These are phyloP conservation scores for Epichloe baconii DNA, from an alignment of 2,329 filamentous ascomycete species.

Conservation along the genomic window DNA sequence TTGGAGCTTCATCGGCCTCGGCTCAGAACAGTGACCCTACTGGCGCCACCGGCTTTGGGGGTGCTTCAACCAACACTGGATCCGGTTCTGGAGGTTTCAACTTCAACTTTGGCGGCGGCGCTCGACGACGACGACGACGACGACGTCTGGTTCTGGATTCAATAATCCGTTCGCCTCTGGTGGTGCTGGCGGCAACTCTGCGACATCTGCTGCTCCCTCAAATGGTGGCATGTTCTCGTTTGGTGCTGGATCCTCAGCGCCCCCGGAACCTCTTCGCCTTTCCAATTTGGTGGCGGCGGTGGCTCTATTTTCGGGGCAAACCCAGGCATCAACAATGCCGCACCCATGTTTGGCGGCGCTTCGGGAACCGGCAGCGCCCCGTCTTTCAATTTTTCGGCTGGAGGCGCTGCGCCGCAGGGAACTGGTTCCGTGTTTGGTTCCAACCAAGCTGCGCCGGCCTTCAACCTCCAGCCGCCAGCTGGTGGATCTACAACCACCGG, in stretches of 20 bases:
- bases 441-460: constrained; percentile 21
- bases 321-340: constrained; percentile 10
- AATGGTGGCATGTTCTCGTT: constrained; percentile 26
- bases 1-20: constrained; percentile 17
- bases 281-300: constrained; percentile 24
- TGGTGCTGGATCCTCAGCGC: constrained; percentile 16
- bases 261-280: constrained; percentile 17
- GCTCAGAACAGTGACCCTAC: constrained; percentile 9
- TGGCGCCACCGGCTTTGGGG: constrained; percentile 28
- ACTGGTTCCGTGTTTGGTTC: constrained; percentile 21
- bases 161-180: constrained; percentile 28
- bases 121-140: not conserved
- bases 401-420: constrained; percentile 16
- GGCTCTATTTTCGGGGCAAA: constrained; percentile 16
- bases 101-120: constrained; percentile 16
- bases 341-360: constrained; percentile 19
- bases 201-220: constrained; percentile 12
- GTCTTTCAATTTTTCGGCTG: constrained; percentile 26
- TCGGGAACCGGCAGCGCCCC: constrained; percentile 18
- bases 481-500: constrained; percentile 31
- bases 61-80: constrained; percentile 11
- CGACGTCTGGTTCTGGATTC: constrained; percentile 17
- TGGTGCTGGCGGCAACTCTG: constrained; percentile 12
- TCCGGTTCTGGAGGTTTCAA: constrained; percentile 17
- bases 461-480: constrained; percentile 28